Evolutionary conservation across 345 rosid species (phyloP).

Genomic region (Zanthoxylum bungeanum): DNA sequence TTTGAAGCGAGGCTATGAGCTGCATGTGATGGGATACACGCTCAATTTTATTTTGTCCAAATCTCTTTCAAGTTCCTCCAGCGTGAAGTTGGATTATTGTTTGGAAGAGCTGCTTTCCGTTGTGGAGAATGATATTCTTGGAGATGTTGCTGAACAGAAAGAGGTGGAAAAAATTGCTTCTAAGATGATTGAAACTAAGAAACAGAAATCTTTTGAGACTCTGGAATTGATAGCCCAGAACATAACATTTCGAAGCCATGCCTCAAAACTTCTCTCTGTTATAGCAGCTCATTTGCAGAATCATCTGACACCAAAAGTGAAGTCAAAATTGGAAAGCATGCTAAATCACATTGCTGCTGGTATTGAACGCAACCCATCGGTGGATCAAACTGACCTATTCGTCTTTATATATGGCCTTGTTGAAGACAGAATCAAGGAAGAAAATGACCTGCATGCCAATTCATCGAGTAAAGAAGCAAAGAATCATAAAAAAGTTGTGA

Average conservation of each 20-base stretch:
- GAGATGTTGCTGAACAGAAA: slow-evolving; percentile 90
- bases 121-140: slow-evolving; percentile 75
- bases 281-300: slow-evolving; percentile 55
- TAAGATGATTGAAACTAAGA: slow-evolving; percentile 89
- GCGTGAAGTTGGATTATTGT: slow-evolving; percentile 78
- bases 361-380: slow-evolving; percentile 76
- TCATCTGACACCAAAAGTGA: slow-evolving; percentile 71
- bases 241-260: slow-evolving; percentile 65
- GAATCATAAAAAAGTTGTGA: slow-evolving; percentile 24
- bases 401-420: slow-evolving; percentile 59
- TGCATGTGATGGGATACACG: slow-evolving; percentile 83
- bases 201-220: slow-evolving; percentile 67
- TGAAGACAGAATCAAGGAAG: slow-evolving; percentile 56
- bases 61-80: slow-evolving; percentile 32
- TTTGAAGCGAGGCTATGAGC: slow-evolving; percentile 79
- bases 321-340: slow-evolving; percentile 69
- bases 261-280: slow-evolving; percentile 64
- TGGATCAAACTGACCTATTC: slow-evolving; percentile 67
- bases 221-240: slow-evolving; percentile 67
- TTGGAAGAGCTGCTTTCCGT: slow-evolving; percentile 70
- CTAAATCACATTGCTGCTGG: slow-evolving; percentile 70
- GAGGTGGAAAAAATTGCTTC: slow-evolving; percentile 79
- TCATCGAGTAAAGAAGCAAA: slow-evolving; percentile 25
- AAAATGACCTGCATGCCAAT: slow-evolving; percentile 33
- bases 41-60: slow-evolving; percentile 63